Conservation (phyloP, 305 asterid species). For the Fraxinus ornus region DNA sequence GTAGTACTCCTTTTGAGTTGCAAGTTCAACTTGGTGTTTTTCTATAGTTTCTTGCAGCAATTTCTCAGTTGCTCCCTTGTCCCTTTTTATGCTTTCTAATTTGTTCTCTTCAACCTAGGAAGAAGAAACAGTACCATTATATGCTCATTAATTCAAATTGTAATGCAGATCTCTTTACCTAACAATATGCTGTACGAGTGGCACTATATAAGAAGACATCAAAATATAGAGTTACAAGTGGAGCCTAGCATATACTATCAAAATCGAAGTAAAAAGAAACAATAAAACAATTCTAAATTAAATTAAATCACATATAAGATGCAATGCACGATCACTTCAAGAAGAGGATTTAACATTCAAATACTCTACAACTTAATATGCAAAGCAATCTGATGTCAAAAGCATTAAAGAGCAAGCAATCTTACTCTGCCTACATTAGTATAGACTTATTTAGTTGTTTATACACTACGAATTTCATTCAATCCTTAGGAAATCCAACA, state of each 20-base stretch:
- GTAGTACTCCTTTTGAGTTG: slow-evolving; percentile 78
- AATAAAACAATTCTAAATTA: neutral
- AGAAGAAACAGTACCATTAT: neutral
- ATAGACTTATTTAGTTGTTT: too few species aligned
- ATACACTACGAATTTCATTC: too few species aligned
- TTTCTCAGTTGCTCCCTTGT: slow-evolving; percentile 79
- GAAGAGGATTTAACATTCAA: neutral
- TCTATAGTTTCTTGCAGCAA: slow-evolving; percentile 91
- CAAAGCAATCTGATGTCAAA: too few species aligned
- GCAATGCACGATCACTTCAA: neutral
- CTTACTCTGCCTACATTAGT: too few species aligned
- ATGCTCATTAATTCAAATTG: neutral
- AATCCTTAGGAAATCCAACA: too few species aligned
- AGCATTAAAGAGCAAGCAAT: too few species aligned
- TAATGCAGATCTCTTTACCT: neutral
- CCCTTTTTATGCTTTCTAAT: slow-evolving; percentile 82
- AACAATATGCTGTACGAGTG: neutral
- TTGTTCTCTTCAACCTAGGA: slow-evolving; percentile 82
- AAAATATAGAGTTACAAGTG: neutral
- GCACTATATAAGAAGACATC: neutral
- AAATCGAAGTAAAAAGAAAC: neutral
- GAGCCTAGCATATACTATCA: neutral
- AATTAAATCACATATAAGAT: neutral
- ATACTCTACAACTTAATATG: neutral
- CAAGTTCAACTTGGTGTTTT: slow-evolving; percentile 79